Base-by-base conservation (phyloP, 2,329 filamentous ascomycete genomes). In the Didymella glomerata region DNA sequence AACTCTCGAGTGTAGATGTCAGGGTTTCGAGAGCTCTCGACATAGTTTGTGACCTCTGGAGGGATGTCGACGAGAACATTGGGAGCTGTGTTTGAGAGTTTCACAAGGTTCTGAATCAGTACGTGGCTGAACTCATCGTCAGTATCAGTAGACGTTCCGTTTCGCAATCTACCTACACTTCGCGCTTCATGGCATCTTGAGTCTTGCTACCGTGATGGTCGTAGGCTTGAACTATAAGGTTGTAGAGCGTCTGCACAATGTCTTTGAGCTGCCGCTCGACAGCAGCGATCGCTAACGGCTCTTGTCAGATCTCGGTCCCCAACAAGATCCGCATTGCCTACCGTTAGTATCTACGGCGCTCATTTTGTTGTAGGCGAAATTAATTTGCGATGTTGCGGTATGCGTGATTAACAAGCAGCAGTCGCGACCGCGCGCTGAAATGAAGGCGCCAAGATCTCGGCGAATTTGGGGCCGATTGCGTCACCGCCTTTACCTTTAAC, bases 1-100 rank as follows among this genome's bases (percentile, higher is more conserved):
- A 88, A 88, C 65, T 89, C 86, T 45, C 86, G 82, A 9, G 86
- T 88, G 74, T 88, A 89, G 65, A 89, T 88, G 67, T 89, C 86
- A 8, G 86, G 87, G 68, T 89, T 89, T 22, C 86, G 84, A 18
- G 85, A 83, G 20, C 82, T 79, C 66, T 88, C 86, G 32, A 89
- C 85, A 70, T 88, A 89, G 54, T 82, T 80, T 63, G 87, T 84
- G 30, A 89, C 84, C 65, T 88, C 86, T 4, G 85, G 81, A 0
- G 87, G 86, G 1, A 89, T 81, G 47, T 83, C 78, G 57, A 86
- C 81, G 52, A 79, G 78, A 20, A 84, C 77, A 18, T 81, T 71
- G n/a, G 80, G 77, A 2, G 84, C 77, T 68, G 72, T 82, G 61
- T 78, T 75, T 18, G 81, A 81, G 30, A 88, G 78, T n/a, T 79